Evolutionary conservation across 2,329 filamentous ascomycete genomes (phyloP).

Genomic region (Orbilia ellipsospora): DNA sequence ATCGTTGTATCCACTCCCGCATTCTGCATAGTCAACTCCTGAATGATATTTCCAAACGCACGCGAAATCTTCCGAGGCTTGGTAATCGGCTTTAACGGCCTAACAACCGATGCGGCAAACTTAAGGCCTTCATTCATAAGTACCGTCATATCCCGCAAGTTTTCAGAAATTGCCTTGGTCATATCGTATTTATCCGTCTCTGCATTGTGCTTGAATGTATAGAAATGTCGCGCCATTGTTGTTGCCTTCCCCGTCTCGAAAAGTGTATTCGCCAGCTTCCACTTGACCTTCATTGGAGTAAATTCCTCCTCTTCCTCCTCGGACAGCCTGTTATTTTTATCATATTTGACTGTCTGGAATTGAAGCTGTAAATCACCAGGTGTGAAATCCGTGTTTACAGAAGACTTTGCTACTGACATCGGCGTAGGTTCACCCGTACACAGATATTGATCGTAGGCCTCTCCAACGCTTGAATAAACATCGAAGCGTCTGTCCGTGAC

Average conservation of each 20-base stretch:
- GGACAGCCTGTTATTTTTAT: not conserved
- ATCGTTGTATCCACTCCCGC: constrained; percentile 63
- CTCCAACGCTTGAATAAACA: constrained; percentile 4
- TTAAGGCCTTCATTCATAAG: not conserved
- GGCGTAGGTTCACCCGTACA: no score
- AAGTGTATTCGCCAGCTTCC: constrained; percentile 75
- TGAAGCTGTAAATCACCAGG: constrained; percentile 22
- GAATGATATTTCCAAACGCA: constrained; percentile 82
- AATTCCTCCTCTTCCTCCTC: not conserved
- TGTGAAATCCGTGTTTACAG: constrained; percentile 4
- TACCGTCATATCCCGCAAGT: constrained; percentile 21
- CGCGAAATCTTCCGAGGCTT: constrained; percentile 71
- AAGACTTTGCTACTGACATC: not conserved
- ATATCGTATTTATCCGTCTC: not conserved
- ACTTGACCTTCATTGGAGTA: constrained; percentile 60
- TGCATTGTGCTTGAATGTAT: not conserved
- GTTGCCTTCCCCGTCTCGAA: constrained; percentile 76
- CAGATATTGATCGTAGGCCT: not conserved
- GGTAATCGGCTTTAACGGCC: constrained; percentile 73
- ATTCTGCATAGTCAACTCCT: constrained; percentile 65
- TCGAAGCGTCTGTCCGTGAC: constrained; percentile 10
- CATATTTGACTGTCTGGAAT: not conserved
- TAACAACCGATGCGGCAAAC: constrained; percentile 24
- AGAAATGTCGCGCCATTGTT: constrained; percentile 65
- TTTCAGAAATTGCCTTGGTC: not conserved